Evolutionary conservation across 2,329 filamentous ascomycete species (phyloP), one percentile per base, ranked within the genome.

Genomic region (Graphilbum fragrans): DNA sequence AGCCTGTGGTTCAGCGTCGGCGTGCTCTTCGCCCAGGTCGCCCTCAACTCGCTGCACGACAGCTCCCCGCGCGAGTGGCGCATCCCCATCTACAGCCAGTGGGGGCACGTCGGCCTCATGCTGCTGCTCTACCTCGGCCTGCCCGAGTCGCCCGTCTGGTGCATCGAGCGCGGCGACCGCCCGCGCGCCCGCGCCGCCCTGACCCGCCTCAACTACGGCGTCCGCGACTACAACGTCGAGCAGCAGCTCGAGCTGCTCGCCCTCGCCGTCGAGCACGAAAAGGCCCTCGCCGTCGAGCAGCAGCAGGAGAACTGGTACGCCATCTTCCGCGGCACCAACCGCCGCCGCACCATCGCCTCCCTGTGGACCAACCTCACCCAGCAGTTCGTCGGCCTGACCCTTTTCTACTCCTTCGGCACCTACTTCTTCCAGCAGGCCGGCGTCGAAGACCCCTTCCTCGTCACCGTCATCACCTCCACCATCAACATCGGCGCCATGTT

Each of bases 1-100:
- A 62, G 53, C 39, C 58, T 65, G 47, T 69, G 65, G 65, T 67
- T 60, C 46, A 58, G 60, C 1, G 23, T 66, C 0, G 65, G 65
- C 1, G 55, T 57, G n/a, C 58, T 68, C 27, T 62, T 61, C 31
- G 63, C 60, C 2, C 60, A 58, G 5, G 53, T 68, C 0, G 63
- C 63, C 1, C 50, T 68, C 3, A 55, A 65, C 20, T 42, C 49
- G 2, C 51, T 67, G 2, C 61, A 66, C 18, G 65, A 63, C 35
- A 11, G 59, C 6, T 41, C 59, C 14, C 47, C 66, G 4, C 61
- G 59, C 2, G 60, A 63, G 39, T 60, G 60, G 1, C 64, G 64
- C 0, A 61, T 59, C 44, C 56, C 64, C 2, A 61, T 68, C 22
- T 65, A 65, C 41, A 64, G 64, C 0, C 47, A 68, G 52, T 68